Conservation (phyloP, 306 rosid species). For the Vigna trinervia region DNA sequence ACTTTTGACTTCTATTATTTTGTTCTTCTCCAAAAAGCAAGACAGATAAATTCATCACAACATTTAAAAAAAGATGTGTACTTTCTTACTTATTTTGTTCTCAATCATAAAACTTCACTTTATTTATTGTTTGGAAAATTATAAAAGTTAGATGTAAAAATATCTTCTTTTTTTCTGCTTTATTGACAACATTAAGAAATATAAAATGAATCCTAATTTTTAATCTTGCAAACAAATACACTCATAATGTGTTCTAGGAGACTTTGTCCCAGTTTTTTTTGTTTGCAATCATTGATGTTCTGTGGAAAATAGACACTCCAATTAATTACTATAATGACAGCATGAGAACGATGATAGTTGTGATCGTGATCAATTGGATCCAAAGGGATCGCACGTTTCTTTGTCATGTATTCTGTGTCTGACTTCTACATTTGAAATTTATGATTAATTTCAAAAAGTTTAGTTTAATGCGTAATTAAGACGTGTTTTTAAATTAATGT, state of each 20-base stretch:
- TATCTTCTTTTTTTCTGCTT: background rate
- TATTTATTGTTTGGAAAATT: no score
- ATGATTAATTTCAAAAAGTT: background rate
- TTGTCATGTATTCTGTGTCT: slow-evolving; percentile 24
- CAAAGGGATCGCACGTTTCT: slow-evolving; percentile 23
- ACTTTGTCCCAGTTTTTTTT: slow-evolving; percentile 17
- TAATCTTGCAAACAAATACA: background rate
- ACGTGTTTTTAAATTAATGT: background rate
- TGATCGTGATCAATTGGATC: slow-evolving; percentile 10
- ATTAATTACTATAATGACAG: slow-evolving; percentile 30
- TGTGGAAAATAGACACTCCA: slow-evolving; percentile 18
- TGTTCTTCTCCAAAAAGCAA: no score
- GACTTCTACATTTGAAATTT: background rate
- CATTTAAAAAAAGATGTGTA: no score
- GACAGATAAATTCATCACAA: no score
- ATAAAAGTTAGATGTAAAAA: no score
- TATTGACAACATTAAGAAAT: background rate
- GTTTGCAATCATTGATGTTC: slow-evolving; percentile 42
- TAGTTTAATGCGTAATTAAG: background rate
- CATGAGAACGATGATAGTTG: slow-evolving; percentile 36
- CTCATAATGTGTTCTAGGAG: slow-evolving; percentile 4
- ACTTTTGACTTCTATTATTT: no score
- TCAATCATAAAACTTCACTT: no score
- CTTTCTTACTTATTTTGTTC: no score
- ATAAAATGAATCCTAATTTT: background rate